These are phyloP conservation scores for Candolleomyces eurysporus DNA, from an alignment of 768 basidiomycete species.

Conservation along the genomic window DNA sequence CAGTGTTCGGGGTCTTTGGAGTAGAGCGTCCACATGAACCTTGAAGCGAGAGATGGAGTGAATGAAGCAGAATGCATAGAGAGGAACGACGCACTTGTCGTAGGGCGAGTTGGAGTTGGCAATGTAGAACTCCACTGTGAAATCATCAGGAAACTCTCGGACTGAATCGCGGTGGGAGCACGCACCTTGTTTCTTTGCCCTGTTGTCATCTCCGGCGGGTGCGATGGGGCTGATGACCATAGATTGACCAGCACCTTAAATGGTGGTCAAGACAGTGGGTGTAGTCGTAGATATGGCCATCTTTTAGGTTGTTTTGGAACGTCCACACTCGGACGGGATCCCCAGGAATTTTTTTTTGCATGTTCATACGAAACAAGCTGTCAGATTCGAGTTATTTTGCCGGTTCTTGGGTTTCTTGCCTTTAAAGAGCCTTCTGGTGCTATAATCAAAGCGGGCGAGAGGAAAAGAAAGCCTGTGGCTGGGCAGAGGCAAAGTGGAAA, in stretches of 20 bases:
- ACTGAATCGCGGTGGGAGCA: neutral
- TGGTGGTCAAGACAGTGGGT: neutral
- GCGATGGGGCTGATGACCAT: neutral
- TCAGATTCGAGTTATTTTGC: too few species aligned
- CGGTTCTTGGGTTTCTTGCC: too few species aligned
- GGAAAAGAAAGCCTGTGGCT: too few species aligned
- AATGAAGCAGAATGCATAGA: neutral
- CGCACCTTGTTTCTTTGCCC: conserved; percentile 8
- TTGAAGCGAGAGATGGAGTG: too few species aligned
- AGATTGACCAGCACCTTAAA: neutral
- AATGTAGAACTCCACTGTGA: conserved; percentile 92
- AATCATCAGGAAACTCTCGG: neutral
- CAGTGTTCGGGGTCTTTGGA: conserved; percentile 81
- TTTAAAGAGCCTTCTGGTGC: too few species aligned
- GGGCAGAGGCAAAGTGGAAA: too few species aligned
- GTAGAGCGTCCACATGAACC: conserved; percentile 95
- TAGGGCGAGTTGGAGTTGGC: conserved; percentile 92
- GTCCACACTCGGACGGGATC: too few species aligned
- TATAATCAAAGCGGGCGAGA: too few species aligned
- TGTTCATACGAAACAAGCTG: too few species aligned
- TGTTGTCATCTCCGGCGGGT: neutral
- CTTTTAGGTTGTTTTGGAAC: neutral
- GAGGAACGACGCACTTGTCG: conserved; percentile 58
- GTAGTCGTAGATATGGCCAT: neutral
- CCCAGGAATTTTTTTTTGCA: neutral